Conservation (phyloP, 2,329 filamentous ascomycete genomes). For the Pseudogymnoascus sp. region DNA sequence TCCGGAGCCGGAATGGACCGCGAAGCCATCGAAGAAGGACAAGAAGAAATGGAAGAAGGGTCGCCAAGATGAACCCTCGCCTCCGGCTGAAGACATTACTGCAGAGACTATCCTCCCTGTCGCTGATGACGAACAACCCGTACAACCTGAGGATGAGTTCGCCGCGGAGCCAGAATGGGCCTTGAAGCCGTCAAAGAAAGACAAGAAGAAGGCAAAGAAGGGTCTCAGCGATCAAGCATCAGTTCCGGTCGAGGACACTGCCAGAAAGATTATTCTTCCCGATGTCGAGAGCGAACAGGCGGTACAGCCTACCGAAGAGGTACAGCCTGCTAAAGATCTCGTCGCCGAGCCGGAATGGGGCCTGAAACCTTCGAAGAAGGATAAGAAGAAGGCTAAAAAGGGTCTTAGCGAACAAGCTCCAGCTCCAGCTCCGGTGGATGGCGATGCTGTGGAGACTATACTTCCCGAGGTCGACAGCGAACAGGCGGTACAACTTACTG, state of each 20-base stretch:
- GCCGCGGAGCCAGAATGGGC: neutral
- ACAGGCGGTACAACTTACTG: neutral
- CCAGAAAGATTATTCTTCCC: neutral
- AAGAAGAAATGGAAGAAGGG: slow-evolving; percentile 31
- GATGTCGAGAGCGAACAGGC: neutral
- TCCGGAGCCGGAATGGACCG: neutral
- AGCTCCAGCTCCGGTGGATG: neutral
- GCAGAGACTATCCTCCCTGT: neutral
- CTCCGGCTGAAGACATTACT: neutral
- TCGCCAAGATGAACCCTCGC: neutral
- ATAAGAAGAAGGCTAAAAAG: slow-evolving; percentile 29
- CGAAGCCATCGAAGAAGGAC: slow-evolving; percentile 26
- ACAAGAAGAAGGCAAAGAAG: slow-evolving; percentile 29
- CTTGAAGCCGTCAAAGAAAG: slow-evolving; percentile 10
- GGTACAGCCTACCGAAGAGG: neutral
- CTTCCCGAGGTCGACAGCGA: neutral
- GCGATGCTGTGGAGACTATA: no score
- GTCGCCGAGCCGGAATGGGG: neutral
- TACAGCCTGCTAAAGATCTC: neutral
- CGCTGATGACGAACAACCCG: neutral
- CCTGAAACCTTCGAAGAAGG: slow-evolving; percentile 25
- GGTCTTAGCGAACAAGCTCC: neutral
- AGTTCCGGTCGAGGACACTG: neutral
- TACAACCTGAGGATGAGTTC: neutral
- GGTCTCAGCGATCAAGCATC: neutral